Percentiles rank a stretch among this genome's conserved stretches.
phyloP scores from a whole-genome alignment of 768 basidiomycete species.

The Tephrocybe sp. region DNA sequence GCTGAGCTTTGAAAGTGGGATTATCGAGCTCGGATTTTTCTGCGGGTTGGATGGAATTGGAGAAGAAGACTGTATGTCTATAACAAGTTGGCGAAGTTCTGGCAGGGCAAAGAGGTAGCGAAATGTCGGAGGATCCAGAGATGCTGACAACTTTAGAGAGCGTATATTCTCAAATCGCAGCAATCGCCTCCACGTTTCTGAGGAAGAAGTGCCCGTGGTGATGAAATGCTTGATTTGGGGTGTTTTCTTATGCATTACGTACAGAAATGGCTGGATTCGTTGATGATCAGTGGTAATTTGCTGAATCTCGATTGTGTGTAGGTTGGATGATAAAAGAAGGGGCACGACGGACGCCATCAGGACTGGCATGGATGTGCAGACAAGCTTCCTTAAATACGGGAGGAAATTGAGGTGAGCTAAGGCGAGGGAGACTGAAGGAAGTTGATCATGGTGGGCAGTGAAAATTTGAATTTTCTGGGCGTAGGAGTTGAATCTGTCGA shows the following conservation, averaged over 20 bases:
- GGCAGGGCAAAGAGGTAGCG: not conserved
- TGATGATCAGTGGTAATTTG: not conserved
- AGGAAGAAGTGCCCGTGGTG: not conserved
- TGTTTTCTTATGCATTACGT: not conserved
- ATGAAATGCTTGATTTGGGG: not conserved
- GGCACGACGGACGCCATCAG: not conserved
- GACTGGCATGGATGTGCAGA: not conserved
- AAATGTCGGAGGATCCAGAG: not conserved
- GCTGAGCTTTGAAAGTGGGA: not conserved
- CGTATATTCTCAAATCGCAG: not conserved
- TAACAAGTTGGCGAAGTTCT: not conserved
- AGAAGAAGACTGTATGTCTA: not conserved
- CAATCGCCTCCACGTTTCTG: not conserved
- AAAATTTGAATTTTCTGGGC: not conserved
- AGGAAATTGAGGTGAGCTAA: not conserved
- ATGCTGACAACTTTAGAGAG: not conserved
- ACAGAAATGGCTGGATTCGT: not conserved
- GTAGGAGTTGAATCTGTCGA: not conserved
- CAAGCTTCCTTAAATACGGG: not conserved
- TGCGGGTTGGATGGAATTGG: not conserved
- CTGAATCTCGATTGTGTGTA: not conserved
- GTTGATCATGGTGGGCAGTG: not conserved
- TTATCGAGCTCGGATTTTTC: not conserved
- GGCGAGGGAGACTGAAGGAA: not conserved
- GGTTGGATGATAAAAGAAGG: not conserved